Evolutionary conservation across 1,139 yeast species (phyloP).

Genomic region (Diutina catenulata): DNA sequence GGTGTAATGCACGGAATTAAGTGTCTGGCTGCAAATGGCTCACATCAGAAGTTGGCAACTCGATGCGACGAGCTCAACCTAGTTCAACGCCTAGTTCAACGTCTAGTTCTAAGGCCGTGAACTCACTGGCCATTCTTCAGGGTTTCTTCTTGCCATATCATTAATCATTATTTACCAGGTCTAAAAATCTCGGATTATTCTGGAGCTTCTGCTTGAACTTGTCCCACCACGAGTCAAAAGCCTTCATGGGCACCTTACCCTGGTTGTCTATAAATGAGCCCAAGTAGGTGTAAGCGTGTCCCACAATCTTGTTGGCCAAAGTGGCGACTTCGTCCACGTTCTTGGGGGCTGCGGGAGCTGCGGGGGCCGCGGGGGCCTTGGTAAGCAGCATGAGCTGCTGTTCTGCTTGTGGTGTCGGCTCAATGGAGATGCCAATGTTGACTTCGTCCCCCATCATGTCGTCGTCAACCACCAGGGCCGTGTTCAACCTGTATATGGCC

Average conservation of each 20-base stretch:
- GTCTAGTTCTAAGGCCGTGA: too few species aligned
- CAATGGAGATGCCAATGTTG: constrained; percentile 81
- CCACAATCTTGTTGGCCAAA: constrained; percentile 78
- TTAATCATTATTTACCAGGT: too few species aligned
- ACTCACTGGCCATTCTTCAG: too few species aligned
- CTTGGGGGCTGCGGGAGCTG: constrained; percentile 8
- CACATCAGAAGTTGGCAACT: too few species aligned
- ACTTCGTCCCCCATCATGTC: constrained; percentile 21
- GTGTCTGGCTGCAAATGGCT: too few species aligned
- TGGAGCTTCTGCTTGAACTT: constrained; percentile 67
- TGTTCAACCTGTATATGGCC: constrained; percentile 77
- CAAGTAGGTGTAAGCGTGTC: constrained; percentile 82
- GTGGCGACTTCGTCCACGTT: constrained; percentile 23
- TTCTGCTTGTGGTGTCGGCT: constrained; percentile 55
- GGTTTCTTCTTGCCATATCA: too few species aligned
- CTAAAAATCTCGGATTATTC: constrained; percentile 69
- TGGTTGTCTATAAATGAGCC: constrained; percentile 70
- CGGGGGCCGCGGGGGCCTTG: constrained; percentile 6
- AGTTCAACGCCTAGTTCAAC: too few species aligned
- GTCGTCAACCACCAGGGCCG: constrained; percentile 13
- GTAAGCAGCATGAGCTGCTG: constrained; percentile 27
- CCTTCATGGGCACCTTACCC: constrained; percentile 79
- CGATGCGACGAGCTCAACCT: too few species aligned
- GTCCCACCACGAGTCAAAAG: constrained; percentile 93
- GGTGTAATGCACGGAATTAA: too few species aligned